Percentiles rank a stretch among this genome's conserved stretches.
These are phyloP conservation scores for Alternaria postmessia DNA, from an alignment of 2,329 filamentous ascomycete species.

Conservation along the genomic window DNA sequence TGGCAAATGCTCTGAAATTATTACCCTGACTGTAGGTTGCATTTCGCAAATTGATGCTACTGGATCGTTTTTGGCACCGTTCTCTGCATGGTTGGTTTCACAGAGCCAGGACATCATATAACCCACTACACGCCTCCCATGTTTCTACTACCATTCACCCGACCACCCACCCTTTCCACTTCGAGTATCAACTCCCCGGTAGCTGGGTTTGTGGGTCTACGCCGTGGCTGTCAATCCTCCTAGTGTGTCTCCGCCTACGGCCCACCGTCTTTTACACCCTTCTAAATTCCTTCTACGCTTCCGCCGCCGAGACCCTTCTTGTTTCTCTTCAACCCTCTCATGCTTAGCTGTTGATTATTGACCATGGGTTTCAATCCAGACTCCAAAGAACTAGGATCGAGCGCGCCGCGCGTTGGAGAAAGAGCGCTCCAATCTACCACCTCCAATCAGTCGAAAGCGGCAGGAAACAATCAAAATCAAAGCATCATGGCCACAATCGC, in stretches of 20 bases:
- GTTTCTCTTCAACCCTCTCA: slow-evolving; percentile 20
- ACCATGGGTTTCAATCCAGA: slow-evolving; percentile 43
- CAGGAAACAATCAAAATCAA: slow-evolving; percentile 20
- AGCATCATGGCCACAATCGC: slow-evolving; percentile 59
- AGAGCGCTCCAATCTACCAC: slow-evolving; percentile 27
- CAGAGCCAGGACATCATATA: slow-evolving; percentile 39
- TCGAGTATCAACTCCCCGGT: slow-evolving; percentile 35
- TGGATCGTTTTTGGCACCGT: slow-evolving; percentile 25
- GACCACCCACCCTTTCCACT: slow-evolving; percentile 38
- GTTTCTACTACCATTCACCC: slow-evolving; percentile 25
- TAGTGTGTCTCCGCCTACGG: slow-evolving; percentile 34
- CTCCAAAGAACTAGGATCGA: slow-evolving; percentile 25
- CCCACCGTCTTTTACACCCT: slow-evolving; percentile 41
- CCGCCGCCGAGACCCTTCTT: slow-evolving; percentile 9
- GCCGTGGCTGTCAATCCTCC: slow-evolving; percentile 38
- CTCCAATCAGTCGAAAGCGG: slow-evolving; percentile 37
- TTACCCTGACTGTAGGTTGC: slow-evolving; percentile 44
- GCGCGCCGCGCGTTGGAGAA: slow-evolving; percentile 14
- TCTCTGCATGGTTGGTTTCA: slow-evolving; percentile 29
- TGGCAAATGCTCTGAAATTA: slow-evolving; percentile 29
- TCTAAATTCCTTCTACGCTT: slow-evolving; percentile 30
- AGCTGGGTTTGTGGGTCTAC: slow-evolving; percentile 34
- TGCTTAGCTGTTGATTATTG: slow-evolving; percentile 31
- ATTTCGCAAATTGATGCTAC: slow-evolving; percentile 34
- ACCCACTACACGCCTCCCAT: slow-evolving; percentile 28